Evolutionary conservation across 192 early-diverging fungal genomes (phyloP).

Genomic region (Gamsiella multidivaricata): DNA sequence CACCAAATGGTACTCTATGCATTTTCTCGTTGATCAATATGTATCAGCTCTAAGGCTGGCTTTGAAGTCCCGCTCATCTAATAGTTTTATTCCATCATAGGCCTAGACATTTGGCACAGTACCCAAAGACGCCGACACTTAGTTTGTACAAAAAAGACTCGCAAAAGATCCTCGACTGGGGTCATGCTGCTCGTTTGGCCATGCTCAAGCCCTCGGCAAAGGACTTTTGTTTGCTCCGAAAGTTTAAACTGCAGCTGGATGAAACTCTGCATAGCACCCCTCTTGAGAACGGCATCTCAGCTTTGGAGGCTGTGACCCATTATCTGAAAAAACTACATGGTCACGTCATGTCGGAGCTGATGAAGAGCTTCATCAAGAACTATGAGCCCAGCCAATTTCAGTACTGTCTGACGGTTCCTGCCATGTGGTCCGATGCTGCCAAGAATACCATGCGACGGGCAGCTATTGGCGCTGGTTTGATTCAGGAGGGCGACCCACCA

Average conservation of each 20-base stretch:
- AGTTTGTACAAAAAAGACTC: constrained; percentile 55
- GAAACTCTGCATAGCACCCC: constrained; percentile 42
- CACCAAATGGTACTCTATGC: constrained; percentile 54
- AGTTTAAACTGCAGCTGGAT: constrained; percentile 57
- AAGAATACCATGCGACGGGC: constrained; percentile 66
- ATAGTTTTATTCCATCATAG: constrained; percentile 20
- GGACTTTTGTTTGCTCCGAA: constrained; percentile 44
- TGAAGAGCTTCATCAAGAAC: constrained; percentile 54
- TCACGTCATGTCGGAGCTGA: constrained; percentile 51
- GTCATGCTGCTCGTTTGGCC: constrained; percentile 51
- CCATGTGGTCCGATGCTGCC: constrained; percentile 65
- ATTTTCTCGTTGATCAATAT: no score
- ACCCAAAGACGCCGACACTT: constrained; percentile 59
- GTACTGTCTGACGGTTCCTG: constrained; percentile 63
- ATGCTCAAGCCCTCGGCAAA: constrained; percentile 53
- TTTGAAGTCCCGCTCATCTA: no score
- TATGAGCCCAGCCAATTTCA: constrained; percentile 41
- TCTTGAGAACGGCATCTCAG: constrained; percentile 51
- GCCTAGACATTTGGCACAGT: constrained; percentile 48
- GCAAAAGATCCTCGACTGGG: constrained; percentile 56
- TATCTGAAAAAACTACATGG: constrained; percentile 55
- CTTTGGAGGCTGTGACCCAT: constrained; percentile 46
- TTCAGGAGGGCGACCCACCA: constrained; percentile 56
- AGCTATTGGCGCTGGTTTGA: constrained; percentile 60
- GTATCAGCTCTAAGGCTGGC: no score